phyloP scores from a whole-genome alignment of 169 alveolate species.

The Theileria parva region DNA sequence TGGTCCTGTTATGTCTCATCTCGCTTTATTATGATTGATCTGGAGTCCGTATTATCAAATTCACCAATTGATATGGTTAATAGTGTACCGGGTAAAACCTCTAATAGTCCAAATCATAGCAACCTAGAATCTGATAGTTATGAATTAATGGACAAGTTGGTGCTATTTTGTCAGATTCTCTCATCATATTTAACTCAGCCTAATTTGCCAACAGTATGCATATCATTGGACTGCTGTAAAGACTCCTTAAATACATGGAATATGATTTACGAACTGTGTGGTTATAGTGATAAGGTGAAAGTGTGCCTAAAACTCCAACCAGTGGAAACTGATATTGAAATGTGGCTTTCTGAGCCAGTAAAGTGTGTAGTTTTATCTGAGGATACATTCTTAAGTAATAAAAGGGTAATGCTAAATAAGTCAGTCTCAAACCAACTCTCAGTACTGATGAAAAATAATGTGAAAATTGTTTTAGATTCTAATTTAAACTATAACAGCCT shows the following conservation, averaged over 20 bases:
- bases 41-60: slow-evolving; percentile 7
- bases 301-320: slow-evolving; percentile 35
- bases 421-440: slow-evolving; percentile 4
- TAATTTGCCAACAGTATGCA: slow-evolving; percentile 46
- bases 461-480: slow-evolving; percentile 39
- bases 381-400: slow-evolving; percentile 17
- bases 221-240: slow-evolving; percentile 26
- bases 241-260: slow-evolving; percentile 57
- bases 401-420: neutral
- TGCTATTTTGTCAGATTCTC: slow-evolving; percentile 31
- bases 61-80: too few species aligned
- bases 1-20: slow-evolving; percentile 56
- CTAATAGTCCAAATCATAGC: too few species aligned
- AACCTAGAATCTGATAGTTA: neutral
- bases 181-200: slow-evolving; percentile 34
- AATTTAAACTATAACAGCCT: slow-evolving; percentile 25
- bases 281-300: slow-evolving; percentile 33
- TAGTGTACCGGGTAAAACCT: too few species aligned
- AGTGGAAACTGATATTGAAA: slow-evolving; percentile 18
- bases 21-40: slow-evolving; percentile 23
- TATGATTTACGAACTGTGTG: slow-evolving; percentile 51
- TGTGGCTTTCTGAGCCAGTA: slow-evolving; percentile 62
- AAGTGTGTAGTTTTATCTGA: slow-evolving; percentile 35
- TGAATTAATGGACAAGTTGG: slow-evolving; percentile 35
- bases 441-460: slow-evolving; percentile 15